A percentile compares a stretch with the other conserved stretches of the same genome.
Conservation (phyloP, 2,329 filamentous ascomycete species). For the Pseudopyrenochaeta lycopersici region DNA sequence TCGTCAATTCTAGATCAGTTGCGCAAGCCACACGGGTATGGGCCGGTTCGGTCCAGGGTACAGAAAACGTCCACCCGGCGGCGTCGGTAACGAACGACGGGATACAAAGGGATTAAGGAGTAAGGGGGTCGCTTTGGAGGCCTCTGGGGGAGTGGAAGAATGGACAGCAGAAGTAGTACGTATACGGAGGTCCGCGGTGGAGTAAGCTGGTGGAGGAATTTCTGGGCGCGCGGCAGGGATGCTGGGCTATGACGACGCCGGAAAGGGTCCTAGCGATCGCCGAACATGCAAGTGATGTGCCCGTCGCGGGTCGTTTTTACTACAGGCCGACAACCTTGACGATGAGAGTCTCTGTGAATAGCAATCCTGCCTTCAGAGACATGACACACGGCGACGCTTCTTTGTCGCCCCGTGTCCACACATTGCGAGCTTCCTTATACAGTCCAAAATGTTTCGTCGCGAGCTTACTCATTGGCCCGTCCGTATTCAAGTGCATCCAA, state of each 20-base stretch:
- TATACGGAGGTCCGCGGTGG: constrained; percentile 19
- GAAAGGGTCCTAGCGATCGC: neutral
- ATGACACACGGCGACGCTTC: neutral
- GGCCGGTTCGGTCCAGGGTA: constrained; percentile 27
- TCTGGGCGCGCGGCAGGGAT: constrained; percentile 21
- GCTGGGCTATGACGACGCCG: constrained; percentile 18
- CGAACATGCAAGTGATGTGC: neutral
- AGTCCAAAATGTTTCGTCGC: constrained; percentile 17
- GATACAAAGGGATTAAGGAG: constrained; percentile 17
- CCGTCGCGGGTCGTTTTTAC: too few species aligned
- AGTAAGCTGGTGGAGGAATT: constrained; percentile 20
- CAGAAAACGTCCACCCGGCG: constrained; percentile 4
- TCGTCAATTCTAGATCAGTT: constrained; percentile 30
- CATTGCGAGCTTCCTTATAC: constrained; percentile 18
- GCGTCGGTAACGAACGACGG: constrained; percentile 34
- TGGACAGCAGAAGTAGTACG: constrained; percentile 15
- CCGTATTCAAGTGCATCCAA: constrained; percentile 25
- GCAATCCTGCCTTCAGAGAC: too few species aligned
- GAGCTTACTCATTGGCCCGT: constrained; percentile 26
- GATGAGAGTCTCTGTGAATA: too few species aligned
- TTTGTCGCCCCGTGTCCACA: constrained; percentile 5
- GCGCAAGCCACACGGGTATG: constrained; percentile 40
- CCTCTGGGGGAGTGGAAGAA: constrained; percentile 5
- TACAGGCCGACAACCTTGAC: too few species aligned
- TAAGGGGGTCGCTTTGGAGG: neutral